Conservation (phyloP, 495 filamentous ascomycete species). For the Antarctomyces pellizariae region DNA sequence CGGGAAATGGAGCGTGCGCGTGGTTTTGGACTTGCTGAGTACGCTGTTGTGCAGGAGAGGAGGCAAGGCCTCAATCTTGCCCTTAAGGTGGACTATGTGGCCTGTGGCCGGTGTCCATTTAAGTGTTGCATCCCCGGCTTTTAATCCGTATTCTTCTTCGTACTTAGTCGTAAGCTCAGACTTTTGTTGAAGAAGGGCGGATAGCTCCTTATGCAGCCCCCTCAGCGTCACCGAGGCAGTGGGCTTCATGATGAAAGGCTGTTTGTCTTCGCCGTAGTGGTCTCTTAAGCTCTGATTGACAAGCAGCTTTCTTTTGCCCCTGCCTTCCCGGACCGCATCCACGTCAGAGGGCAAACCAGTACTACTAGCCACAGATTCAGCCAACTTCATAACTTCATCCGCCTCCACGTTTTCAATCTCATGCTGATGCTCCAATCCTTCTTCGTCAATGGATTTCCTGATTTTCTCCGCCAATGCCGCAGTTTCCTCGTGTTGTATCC, state of each 20-base stretch:
- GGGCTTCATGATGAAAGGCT: slow-evolving; percentile 74
- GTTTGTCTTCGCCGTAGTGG: slow-evolving; percentile 27
- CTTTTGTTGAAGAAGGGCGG: slow-evolving; percentile 32
- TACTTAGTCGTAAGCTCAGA: slow-evolving; percentile 28
- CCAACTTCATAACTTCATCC: slow-evolving; percentile 39
- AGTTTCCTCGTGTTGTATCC: slow-evolving; percentile 43
- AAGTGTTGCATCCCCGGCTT: slow-evolving; percentile 40
- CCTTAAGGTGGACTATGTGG: slow-evolving; percentile 78
- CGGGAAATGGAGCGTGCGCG: slow-evolving; percentile 60
- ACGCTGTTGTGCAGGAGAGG: too few relatives aligned
- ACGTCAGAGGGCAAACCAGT: too few relatives aligned
- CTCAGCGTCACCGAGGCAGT: slow-evolving; percentile 41
- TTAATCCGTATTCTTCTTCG: slow-evolving; percentile 13
- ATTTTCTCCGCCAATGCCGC: slow-evolving; percentile 45
- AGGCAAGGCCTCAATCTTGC: slow-evolving; percentile 38
- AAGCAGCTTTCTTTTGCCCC: slow-evolving; percentile 18
- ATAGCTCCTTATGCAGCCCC: slow-evolving; percentile 40
- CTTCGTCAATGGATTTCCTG: slow-evolving; percentile 68
- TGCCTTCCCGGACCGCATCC: slow-evolving; percentile 15
- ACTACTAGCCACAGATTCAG: slow-evolving; percentile 32
- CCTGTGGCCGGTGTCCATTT: slow-evolving; percentile 67
- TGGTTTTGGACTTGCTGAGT: slow-evolving; percentile 50
- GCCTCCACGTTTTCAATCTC: slow-evolving; percentile 47
- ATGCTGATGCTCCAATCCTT: slow-evolving; percentile 61
- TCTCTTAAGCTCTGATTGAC: slow-evolving; percentile 23